These are phyloP conservation scores for Suillus sp. DNA, from an alignment of 768 basidiomycete species.

Conservation along the genomic window DNA sequence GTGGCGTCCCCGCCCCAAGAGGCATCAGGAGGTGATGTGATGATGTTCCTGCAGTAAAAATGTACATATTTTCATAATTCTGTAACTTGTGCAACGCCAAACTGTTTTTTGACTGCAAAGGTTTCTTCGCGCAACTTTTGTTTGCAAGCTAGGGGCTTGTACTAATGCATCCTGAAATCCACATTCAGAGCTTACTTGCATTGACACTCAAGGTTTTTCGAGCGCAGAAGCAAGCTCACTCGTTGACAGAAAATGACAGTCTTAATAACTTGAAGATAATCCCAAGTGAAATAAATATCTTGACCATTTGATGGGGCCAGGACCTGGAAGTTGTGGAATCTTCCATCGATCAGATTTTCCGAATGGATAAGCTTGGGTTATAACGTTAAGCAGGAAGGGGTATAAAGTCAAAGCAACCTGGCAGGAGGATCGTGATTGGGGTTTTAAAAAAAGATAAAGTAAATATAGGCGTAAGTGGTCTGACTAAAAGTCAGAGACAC, in stretches of 20 bases:
- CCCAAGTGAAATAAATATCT: neutral
- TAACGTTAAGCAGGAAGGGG: neutral
- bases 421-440: neutral
- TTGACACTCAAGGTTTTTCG: neutral
- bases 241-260: neutral
- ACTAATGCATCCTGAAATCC: neutral
- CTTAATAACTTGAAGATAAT: neutral
- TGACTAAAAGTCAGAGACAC: conserved; percentile 79
- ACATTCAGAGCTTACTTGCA: neutral
- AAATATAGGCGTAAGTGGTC: neutral
- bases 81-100: conserved; percentile 5
- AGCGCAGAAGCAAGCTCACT: neutral
- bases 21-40: conserved; percentile 75
- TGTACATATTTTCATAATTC: conserved; percentile 17
- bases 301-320: neutral
- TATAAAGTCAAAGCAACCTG: neutral
- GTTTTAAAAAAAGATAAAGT: neutral
- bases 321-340: neutral
- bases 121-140: neutral
- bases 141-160: neutral
- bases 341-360: neutral
- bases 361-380: neutral
- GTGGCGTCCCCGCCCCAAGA: conserved; percentile 73
- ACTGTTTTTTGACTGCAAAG: neutral
- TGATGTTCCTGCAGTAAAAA: conserved; percentile 9